Base-by-base conservation (phyloP, 208 protist genomes). In the Trypanosoma mega region DNA sequence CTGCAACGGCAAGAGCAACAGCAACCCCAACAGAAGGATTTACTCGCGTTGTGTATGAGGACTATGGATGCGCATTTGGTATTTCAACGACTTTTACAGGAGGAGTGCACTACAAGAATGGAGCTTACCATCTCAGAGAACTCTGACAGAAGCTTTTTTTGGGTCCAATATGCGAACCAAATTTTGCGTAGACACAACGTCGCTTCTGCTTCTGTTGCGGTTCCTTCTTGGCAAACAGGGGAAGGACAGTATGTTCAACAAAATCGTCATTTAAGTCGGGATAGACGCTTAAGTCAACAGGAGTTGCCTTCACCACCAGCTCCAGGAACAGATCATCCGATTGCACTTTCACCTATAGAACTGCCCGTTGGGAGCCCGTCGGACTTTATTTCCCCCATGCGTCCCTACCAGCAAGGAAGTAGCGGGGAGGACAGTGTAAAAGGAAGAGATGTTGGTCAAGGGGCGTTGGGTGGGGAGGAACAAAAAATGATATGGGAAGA, bases 351-450 rank as follows among this genome's bases (percentile, higher is more conserved):
- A 31, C 60, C 60, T 14, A 67, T 67, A 51, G 23, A 41, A 16
- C 34, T 27, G 34, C 6, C 34, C 2, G 18, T 31, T 12, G 47
- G 50, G 41, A 52, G n/a, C n/a, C 43, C 49, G 5, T 67, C 51
- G 20, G 50, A 57, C 1, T 58, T 67, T 43, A 44, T 67, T 24
- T 59, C 60, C n/a, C 60, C 60, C n/a, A n/a, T 24, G 8, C 23
- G 60, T 31, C 33, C 31, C 49, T 11, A 5, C 14, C 14, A 24
- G 27, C 31, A 20, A 11, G 36, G 50, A 16, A 26, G 26, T 49
- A 55, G 21, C 30, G 2, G 47, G 14, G 20, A 21, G 21, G 46
- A n/a, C n/a, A 46, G 31, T 1, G 7, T n/a, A 9, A 47, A 16
- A 23, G 16, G 30, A 14, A 45, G 0, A 36, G 46, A 39, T 31